Base-by-base conservation (phyloP, 139 green algal genomes). In the Chlamydomonas schloesseri region DNA sequence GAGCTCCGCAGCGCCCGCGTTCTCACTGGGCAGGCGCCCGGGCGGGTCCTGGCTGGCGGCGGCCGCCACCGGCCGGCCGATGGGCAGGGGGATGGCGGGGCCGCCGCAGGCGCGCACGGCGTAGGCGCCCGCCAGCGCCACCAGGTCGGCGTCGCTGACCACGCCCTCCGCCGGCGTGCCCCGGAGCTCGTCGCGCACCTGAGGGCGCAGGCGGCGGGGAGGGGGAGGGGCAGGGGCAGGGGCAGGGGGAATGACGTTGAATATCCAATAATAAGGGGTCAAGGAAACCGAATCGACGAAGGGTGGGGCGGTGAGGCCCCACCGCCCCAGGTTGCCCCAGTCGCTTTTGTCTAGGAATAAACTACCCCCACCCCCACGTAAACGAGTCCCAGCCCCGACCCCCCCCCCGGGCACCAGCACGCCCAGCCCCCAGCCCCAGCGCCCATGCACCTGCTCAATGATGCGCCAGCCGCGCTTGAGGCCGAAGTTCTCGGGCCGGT, bases 401-500 rank as follows among this genome's bases (percentile, higher is more conserved):
- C 42, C 6, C 42, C 5, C 42, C 42, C 42, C n/a, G n/a, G n/a
- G 42, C 42, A 50, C 42, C 42, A 50, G 8, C 42, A 50, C 42
- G 6, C 5, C 42, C 42, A 50, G 42, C 42, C 42, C 42, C 42
- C 42, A 50, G 6, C 26, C 62, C 11, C 62, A 69, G 4, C 26
- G 13, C 26, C 62, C 26, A 18, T 3, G 62, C 18, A 93, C 90
- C 79, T 92, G 79, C 76, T 90, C 72, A 20, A 96, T 81, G 0
- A 92, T 42, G 42, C 84, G 84, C 90, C 94, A 95, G 23, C 94
- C 96, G 42, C 96, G 91, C 89, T 98, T 98, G 3, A 99, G 89
- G 2, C 96, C 96, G 58, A 93, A 91, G 88, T 96, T 98, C 84
- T 99, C 97, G 0, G 96, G 96, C 15, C 97, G 79, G 34, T 96